Percentiles rank a stretch among this genome's conserved stretches.
Conservation (phyloP, 1,284 basidiomycete genomes). For the Trametes versicolor region DNA sequence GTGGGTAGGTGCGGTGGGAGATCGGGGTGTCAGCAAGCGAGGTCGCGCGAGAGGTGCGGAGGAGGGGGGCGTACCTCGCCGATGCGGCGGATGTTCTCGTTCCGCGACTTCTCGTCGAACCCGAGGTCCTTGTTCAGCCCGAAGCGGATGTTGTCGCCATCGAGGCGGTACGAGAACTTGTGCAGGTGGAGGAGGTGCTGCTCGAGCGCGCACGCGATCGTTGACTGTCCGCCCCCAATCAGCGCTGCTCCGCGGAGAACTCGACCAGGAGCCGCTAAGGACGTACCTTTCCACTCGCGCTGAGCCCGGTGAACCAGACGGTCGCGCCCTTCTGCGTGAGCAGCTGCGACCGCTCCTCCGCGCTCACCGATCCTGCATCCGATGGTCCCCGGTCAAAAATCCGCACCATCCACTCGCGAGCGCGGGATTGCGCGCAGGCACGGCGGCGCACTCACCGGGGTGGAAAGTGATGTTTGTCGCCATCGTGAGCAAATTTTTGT, state of each 20-base stretch:
- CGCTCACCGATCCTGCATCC: conserved; percentile 73
- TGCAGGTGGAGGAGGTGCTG: conserved; percentile 92
- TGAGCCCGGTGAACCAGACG: conserved; percentile 95
- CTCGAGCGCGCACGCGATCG: conserved; percentile 97
- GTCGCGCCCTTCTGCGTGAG: conserved; percentile 88
- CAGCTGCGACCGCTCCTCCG: conserved; percentile 72
- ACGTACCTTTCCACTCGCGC: conserved; percentile 88
- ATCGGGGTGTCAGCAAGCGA: background rate
- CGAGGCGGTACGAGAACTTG: conserved; percentile 91
- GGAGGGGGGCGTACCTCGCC: conserved; percentile 76
- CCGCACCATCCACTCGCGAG: conserved; percentile 4
- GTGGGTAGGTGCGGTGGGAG: background rate
- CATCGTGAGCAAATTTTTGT: conserved; percentile 53
- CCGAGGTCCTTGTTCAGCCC: conserved; percentile 99
- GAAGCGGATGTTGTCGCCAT: conserved; percentile 97
- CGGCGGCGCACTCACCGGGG: conserved; percentile 50
- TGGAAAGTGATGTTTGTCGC: conserved; percentile 92
- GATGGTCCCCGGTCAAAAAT: background rate
- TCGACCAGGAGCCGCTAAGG: too few species aligned
- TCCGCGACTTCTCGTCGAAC: conserved; percentile 94
- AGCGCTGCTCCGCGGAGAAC: too few species aligned
- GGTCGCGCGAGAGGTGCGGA: background rate
- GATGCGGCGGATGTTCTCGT: conserved; percentile 98
- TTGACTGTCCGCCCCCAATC: conserved; percentile 69
- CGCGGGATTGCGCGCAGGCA: background rate